Percentiles rank a stretch among this genome's conserved stretches.
These are phyloP conservation scores for Vitis riparia DNA, from an alignment of 164 flowering plant species.

Conservation along the genomic window DNA sequence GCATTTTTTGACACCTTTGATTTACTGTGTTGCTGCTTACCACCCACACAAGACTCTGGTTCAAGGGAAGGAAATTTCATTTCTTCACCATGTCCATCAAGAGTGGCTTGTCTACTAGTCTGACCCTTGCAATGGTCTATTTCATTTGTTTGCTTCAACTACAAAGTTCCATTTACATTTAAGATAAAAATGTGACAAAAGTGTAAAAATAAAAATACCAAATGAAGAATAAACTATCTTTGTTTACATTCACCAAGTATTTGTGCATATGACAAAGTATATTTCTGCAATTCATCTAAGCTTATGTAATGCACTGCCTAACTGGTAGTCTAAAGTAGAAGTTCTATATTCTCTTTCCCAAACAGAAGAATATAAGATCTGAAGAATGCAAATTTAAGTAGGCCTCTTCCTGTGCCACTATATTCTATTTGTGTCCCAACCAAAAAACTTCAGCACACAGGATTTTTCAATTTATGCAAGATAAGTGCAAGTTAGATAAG, in stretches of 20 bases:
- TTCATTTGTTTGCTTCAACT: constrained; percentile 25
- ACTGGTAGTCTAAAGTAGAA: no score
- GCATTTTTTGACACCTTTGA: constrained; percentile 31
- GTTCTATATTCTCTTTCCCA: background rate
- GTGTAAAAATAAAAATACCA: no score
- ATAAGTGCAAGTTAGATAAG: no score
- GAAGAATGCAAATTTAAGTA: background rate
- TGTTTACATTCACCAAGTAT: no score
- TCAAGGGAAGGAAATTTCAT: constrained; percentile 2
- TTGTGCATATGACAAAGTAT: no score
- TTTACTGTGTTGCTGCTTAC: constrained; percentile 27
- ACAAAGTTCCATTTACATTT: constrained; percentile 5
- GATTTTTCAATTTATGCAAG: no score
- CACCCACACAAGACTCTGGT: constrained; percentile 7
- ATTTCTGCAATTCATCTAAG: no score
- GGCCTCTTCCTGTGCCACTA: background rate
- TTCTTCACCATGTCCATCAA: constrained; percentile 7
- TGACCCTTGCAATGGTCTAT: background rate
- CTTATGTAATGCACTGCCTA: no score
- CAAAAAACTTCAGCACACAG: no score
- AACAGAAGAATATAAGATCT: background rate
- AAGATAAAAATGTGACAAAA: background rate
- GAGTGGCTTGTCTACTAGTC: constrained; percentile 7
- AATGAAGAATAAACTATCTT: no score
- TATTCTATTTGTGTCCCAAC: no score